Percentiles rank a stretch among this genome's conserved stretches.
phyloP scores from a whole-genome alignment of 169 alveolate species.

The Plasmodium chabaudi region DNA sequence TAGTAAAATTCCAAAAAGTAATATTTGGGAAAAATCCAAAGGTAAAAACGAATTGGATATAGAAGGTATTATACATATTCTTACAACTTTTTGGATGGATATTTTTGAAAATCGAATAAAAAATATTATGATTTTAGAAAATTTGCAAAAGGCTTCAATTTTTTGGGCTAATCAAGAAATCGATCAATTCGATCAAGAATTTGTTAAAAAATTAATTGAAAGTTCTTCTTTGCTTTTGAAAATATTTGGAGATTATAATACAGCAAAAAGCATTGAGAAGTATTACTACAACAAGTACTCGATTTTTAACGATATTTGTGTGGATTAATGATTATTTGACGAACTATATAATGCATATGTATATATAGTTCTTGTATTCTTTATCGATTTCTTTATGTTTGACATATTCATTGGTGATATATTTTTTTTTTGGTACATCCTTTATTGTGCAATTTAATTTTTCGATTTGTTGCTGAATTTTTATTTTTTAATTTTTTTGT shows the following conservation, averaged over 20 bases:
- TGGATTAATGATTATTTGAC: slow-evolving; percentile 20
- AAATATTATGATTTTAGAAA: slow-evolving; percentile 74
- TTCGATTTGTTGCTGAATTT: too few species aligned
- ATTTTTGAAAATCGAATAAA: slow-evolving; percentile 80
- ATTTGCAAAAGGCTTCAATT: slow-evolving; percentile 84
- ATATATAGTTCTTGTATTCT: too few species aligned
- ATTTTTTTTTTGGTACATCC: too few species aligned
- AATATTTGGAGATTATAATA: slow-evolving; percentile 62
- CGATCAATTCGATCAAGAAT: slow-evolving; percentile 82
- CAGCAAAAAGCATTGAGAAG: slow-evolving; percentile 77
- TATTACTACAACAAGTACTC: slow-evolving; percentile 72
- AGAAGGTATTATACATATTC: slow-evolving; percentile 85
- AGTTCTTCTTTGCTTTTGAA: slow-evolving; percentile 68
- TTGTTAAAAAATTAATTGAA: slow-evolving; percentile 75
- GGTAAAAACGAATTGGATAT: slow-evolving; percentile 81
- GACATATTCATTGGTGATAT: too few species aligned
- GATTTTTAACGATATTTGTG: slow-evolving; percentile 73
- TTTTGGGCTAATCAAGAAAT: slow-evolving; percentile 89
- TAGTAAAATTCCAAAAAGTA: slow-evolving; percentile 82
- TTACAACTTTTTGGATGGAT: slow-evolving; percentile 87
- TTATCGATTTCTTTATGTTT: too few species aligned
- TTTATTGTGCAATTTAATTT: too few species aligned
- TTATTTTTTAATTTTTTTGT: too few species aligned
- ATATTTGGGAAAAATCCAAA: slow-evolving; percentile 83
- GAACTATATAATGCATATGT: too few species aligned